phyloP scores from a whole-genome alignment of 768 basidiomycete genomes.

The Auricularia sp. region DNA sequence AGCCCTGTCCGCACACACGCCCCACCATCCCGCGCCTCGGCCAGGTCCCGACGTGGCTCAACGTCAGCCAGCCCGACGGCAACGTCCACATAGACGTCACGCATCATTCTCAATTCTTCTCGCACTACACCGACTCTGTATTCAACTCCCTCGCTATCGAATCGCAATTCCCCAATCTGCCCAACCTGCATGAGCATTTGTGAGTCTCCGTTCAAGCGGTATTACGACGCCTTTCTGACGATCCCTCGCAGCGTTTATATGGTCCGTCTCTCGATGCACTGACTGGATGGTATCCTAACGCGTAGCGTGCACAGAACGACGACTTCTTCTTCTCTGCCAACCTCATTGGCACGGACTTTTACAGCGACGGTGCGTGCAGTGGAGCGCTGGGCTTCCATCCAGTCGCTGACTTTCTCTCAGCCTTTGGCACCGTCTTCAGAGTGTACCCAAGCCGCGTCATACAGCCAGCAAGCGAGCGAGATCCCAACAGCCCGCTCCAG shows the following conservation, averaged over 20 bases:
- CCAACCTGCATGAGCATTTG: slow-evolving; percentile 1
- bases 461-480: not conserved
- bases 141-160: slow-evolving; percentile 7
- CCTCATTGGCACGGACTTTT: slow-evolving; percentile 1
- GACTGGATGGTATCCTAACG: not conserved
- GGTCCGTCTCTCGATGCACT: not conserved
- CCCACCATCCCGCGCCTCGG: slow-evolving; percentile 1
- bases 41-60: slow-evolving; percentile 4
- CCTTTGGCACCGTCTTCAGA: slow-evolving; percentile 17
- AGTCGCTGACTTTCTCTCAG: too few species aligned
- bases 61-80: slow-evolving; percentile 3
- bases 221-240: not conserved
- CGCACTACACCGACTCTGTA: slow-evolving; percentile 4
- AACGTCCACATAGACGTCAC: slow-evolving; percentile 5
- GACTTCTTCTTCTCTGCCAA: slow-evolving; percentile 7
- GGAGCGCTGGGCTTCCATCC: too few species aligned
- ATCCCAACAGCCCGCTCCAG: not conserved
- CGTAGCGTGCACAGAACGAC: not conserved
- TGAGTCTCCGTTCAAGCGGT: not conserved
- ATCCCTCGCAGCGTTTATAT: slow-evolving; percentile 5
- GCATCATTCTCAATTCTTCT: slow-evolving; percentile 4
- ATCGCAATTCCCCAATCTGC: slow-evolving; percentile 4
- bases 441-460: slow-evolving; percentile 14
- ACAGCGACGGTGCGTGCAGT: not conserved
- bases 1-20: not conserved